Evolutionary conservation across 1,139 yeast species (phyloP), one percentile per base, ranked within the genome.

Genomic region (Saccharomyces pastorianus): DNA sequence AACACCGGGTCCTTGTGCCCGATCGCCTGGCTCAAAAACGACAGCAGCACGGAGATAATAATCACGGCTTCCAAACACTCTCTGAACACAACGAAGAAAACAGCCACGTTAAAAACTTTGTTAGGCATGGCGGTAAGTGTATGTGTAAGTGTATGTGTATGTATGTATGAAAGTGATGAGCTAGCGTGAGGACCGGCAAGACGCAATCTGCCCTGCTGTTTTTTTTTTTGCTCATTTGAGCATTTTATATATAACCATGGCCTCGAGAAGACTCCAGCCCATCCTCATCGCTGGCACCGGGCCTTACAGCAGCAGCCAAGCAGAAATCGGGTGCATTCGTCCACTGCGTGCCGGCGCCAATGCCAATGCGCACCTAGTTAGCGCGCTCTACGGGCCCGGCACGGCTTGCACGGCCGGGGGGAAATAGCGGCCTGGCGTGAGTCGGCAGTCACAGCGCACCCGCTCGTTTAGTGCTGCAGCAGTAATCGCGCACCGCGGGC

Each of bases 21-120:
- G 61, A 73, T 69, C 26, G 77, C 66, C 68, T 86, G 95, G 64
- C 84, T 83, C 60, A 89, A 76, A 71, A 89, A 89, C 20, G 96
- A 87, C 53, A 89, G 76, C 53, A 89, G 74, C 28, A 90, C 96
- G 17, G 96, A 88, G 31, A 89, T 84, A 66, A 89, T 84, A 55
- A 89, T 83, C 34, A 93, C 95, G 13, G 96, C 88, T 72, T 89
- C 96, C 60, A 89, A 72, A 51, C 95, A 84, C 72, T 89, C 96
- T 65, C 97, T 75, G 59, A 89, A 79, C 56, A 88, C 89, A 62
- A 89, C 88, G 73, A 89, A 89, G 77, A 89, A 89, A 56, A 88
- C 90, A 9, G 75, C 72, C 51, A 73, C 76, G 63, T 71, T 73
- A 59, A 73, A 73, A 31, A 73, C 75, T 55, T 70, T 71, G 54